Conservation (phyloP, 371 early-diverging fungal species). For the Mucor plumbeus region DNA sequence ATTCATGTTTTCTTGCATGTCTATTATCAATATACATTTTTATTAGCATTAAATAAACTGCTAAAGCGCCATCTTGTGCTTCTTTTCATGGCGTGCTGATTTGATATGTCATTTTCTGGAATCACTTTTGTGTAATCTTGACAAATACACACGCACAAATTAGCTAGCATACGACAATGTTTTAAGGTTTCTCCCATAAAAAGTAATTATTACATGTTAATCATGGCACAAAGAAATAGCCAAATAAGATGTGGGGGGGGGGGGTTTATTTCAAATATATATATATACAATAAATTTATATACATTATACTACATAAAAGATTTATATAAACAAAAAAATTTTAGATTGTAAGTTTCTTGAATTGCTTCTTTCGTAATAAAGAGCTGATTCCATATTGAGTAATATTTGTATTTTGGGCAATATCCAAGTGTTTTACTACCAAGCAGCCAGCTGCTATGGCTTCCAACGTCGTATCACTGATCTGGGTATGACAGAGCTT, state of each 20-base stretch:
- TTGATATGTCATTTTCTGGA: background rate
- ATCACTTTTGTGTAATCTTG: background rate
- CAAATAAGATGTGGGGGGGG: background rate
- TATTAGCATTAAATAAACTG: too few species aligned
- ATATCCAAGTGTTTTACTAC: conserved; percentile 24
- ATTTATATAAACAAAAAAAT: too few species aligned
- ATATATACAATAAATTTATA: background rate
- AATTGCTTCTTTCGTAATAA: conserved; percentile 12
- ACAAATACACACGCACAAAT: background rate
- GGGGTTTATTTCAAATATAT: background rate
- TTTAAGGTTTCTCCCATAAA: conserved; percentile 3
- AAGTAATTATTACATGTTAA: background rate
- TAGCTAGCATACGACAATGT: background rate
- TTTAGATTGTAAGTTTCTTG: background rate
- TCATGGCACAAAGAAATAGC: too few species aligned
- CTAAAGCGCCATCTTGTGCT: too few species aligned
- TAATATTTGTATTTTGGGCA: conserved; percentile 15
- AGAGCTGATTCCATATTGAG: conserved; percentile 4
- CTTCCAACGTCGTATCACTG: conserved; percentile 18
- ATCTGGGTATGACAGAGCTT: conserved; percentile 26
- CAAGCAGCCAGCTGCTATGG: conserved; percentile 14
- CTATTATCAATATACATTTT: too few species aligned
- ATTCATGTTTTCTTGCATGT: too few species aligned
- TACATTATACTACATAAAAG: background rate
- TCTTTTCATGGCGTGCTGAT: too few species aligned